Percentiles rank a stretch among this genome's conserved stretches.
Evolutionary conservation across 495 filamentous ascomycete genomes (phyloP).

Genomic region (Delitschia confertaspora): DNA sequence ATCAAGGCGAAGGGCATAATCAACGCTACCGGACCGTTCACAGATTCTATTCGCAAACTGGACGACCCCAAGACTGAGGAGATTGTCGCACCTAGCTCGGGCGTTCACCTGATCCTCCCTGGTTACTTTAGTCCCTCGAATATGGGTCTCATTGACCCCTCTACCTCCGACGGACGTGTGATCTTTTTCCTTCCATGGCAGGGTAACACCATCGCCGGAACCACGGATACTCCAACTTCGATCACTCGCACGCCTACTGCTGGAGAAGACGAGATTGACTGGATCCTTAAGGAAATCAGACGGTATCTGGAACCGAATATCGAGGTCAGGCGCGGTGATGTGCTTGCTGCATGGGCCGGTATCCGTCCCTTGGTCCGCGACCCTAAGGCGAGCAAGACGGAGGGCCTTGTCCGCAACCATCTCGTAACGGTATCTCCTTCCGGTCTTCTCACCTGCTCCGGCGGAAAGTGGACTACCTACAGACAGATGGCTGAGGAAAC

Average conservation of each 20-base stretch:
- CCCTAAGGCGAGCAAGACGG: constrained; percentile 85
- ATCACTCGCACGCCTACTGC: constrained; percentile 79
- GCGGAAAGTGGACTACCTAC: constrained; percentile 98
- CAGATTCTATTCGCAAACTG: constrained; percentile 85
- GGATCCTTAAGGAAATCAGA: constrained; percentile 88
- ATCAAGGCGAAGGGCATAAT: constrained; percentile 83
- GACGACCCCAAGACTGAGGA: constrained; percentile 66
- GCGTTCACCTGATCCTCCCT: constrained; percentile 89
- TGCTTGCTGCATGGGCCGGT: constrained; percentile 92
- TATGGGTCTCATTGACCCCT: constrained; percentile 95
- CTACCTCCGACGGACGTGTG: constrained; percentile 88
- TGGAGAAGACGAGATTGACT: constrained; percentile 87
- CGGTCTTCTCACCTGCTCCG: constrained; percentile 88
- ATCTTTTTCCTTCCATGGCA: constrained; percentile 99
- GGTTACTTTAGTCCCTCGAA: constrained; percentile 91
- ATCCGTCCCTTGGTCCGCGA: constrained; percentile 91
- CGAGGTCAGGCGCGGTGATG: constrained; percentile 85
- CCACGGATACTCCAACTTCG: constrained; percentile 79
- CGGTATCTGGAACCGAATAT: constrained; percentile 89
- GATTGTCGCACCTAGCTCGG: constrained; percentile 88
- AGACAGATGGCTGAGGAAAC: constrained; percentile 97
- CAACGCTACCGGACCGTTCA: constrained; percentile 96
- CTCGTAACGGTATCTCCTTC: constrained; percentile 78
- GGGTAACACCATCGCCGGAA: constrained; percentile 97
- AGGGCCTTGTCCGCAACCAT: constrained; percentile 93